Conservation (phyloP, 2,329 filamentous ascomycete species). For the Aspergillus pseudoviridinutans region DNA sequence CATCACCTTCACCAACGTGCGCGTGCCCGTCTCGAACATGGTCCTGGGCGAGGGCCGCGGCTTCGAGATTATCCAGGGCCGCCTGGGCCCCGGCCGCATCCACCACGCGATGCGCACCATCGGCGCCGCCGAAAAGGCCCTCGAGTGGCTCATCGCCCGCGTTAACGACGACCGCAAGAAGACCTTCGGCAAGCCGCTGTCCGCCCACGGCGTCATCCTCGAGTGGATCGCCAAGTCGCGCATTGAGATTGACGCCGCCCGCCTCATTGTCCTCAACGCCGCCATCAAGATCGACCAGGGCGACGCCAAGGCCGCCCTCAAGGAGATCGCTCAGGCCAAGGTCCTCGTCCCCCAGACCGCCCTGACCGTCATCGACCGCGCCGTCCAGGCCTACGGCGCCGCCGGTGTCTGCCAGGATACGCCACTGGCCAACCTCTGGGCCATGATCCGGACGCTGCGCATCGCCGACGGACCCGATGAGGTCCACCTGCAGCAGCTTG, state of each 20-base stretch:
- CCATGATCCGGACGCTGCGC: conserved; percentile 72
- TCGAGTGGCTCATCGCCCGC: conserved; percentile 92
- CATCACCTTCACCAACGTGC: conserved; percentile 82
- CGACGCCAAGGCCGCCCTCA: conserved; percentile 82
- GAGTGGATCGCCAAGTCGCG: conserved; percentile 91
- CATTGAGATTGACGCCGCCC: conserved; percentile 88
- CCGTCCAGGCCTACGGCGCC: conserved; percentile 87
- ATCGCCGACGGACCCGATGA: conserved; percentile 95
- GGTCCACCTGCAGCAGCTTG: conserved; percentile 68
- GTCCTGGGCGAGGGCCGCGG: conserved; percentile 90
- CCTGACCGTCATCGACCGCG: conserved; percentile 85
- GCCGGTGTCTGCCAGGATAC: conserved; percentile 93
- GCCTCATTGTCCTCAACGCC: conserved; percentile 87
- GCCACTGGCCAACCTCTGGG: conserved; percentile 80
- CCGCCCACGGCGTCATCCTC: conserved; percentile 88
- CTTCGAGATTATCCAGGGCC: conserved; percentile 97
- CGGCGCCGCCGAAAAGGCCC: conserved; percentile 81
- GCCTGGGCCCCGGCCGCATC: conserved; percentile 90
- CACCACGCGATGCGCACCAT: conserved; percentile 97
- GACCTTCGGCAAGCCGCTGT: conserved; percentile 82
- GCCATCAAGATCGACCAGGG: conserved; percentile 90
- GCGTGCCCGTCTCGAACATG: conserved; percentile 77
- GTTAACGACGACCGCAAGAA: conserved; percentile 90
- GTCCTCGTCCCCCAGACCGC: conserved; percentile 80
- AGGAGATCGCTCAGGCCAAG: conserved; percentile 94